Conservation (phyloP, 495 filamentous ascomycete genomes). For the Hypoxylon fragiforme region DNA sequence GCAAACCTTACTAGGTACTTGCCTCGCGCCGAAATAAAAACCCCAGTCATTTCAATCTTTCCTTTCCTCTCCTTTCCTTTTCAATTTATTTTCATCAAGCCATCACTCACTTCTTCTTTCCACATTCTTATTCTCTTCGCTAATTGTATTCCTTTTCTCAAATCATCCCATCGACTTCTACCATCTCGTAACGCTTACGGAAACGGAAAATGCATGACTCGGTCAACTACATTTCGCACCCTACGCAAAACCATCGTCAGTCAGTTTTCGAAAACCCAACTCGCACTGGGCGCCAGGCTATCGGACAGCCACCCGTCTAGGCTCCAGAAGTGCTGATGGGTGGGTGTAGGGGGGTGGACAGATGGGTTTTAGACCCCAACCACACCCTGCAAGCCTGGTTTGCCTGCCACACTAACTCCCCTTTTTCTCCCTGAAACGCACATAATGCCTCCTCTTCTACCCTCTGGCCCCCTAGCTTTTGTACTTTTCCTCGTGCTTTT, state of each 20-base stretch:
- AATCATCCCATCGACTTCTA: too few relatives aligned
- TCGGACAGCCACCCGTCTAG: slow-evolving; percentile 24
- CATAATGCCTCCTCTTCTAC: slow-evolving; percentile 27
- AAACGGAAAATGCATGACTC: slow-evolving; percentile 36
- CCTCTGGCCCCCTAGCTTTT: slow-evolving; percentile 27
- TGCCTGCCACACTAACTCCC: slow-evolving; percentile 28
- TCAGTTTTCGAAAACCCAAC: slow-evolving; percentile 12
- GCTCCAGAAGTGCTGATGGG: slow-evolving; percentile 16
- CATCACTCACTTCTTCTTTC: too few relatives aligned
- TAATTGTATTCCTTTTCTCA: too few relatives aligned
- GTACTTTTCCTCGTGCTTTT: slow-evolving; percentile 31
- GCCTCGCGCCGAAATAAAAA: too few relatives aligned
- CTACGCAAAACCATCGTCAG: slow-evolving; percentile 30
- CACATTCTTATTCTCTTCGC: too few relatives aligned
- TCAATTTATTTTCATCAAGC: too few relatives aligned
- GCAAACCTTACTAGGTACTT: too few relatives aligned
- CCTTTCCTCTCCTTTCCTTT: neutral
- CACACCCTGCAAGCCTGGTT: slow-evolving; percentile 24
- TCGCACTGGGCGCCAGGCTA: slow-evolving; percentile 27
- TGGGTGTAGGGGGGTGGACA: slow-evolving; percentile 30
- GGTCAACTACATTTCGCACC: slow-evolving; percentile 30
- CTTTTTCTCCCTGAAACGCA: slow-evolving; percentile 39
- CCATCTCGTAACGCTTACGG: neutral
- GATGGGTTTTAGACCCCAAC: slow-evolving; percentile 36
- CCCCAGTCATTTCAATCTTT: neutral